Percentiles rank a stretch among this genome's conserved stretches.
phyloP scores from a whole-genome alignment of 345 rosid genomes.

The Eucalyptus lansdowneana region DNA sequence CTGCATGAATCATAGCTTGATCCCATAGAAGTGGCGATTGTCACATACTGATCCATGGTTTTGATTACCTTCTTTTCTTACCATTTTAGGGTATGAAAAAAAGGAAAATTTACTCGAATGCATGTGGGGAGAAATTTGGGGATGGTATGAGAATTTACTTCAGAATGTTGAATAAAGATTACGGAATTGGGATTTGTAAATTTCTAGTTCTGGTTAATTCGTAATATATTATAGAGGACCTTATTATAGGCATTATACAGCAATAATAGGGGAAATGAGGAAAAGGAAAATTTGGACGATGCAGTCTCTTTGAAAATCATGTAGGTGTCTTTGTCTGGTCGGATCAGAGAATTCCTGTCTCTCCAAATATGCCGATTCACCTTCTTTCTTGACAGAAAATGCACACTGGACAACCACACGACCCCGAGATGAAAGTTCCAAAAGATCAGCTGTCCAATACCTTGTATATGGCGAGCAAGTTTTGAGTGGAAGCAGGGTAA shows the following conservation, averaged over 20 bases:
- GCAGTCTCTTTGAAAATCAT: too few relatives aligned
- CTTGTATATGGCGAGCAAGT: too few relatives aligned
- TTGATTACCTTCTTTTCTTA: not conserved
- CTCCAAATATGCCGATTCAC: too few relatives aligned
- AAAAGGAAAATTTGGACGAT: too few relatives aligned
- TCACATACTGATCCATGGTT: not conserved
- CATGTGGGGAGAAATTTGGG: not conserved
- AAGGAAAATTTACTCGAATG: not conserved
- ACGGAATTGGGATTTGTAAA: not conserved
- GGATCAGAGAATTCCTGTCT: too few relatives aligned
- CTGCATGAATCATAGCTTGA: not conserved
- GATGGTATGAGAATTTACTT: not conserved
- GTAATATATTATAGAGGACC: rapidly evolving
- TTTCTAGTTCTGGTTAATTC: not conserved
- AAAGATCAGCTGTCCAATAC: too few relatives aligned
- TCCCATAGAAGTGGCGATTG: not conserved
- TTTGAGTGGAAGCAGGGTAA: too few relatives aligned
- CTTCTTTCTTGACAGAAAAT: too few relatives aligned
- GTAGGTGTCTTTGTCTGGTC: too few relatives aligned
- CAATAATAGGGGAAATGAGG: too few relatives aligned
- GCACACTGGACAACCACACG: too few relatives aligned
- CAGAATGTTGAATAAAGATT: not conserved
- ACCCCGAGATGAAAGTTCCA: too few relatives aligned
- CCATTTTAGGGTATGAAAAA: not conserved
- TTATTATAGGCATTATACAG: not conserved